Percentiles rank a stretch among this genome's conserved stretches.
Conservation (phyloP, 2,329 filamentous ascomycete species). For the Aspergillus niger region DNA sequence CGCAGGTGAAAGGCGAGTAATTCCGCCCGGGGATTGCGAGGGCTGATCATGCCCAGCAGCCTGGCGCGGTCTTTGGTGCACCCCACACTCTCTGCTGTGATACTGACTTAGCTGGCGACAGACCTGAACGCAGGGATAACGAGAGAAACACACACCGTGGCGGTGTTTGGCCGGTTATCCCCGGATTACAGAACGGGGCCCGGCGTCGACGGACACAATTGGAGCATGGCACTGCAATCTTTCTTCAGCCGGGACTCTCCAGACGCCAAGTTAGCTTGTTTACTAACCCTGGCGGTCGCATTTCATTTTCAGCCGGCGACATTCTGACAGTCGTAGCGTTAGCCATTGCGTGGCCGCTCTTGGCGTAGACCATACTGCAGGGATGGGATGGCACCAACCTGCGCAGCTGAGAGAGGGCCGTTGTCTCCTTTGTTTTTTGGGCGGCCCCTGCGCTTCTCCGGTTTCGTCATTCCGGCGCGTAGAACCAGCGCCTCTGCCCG, state of each 20-base stretch:
- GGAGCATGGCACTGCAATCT: slow-evolving; percentile 1
- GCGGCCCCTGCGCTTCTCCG: neutral
- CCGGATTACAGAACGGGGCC: neutral
- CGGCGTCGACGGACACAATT: slow-evolving; percentile 7
- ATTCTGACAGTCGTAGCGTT: neutral
- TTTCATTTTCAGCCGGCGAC: slow-evolving; percentile 6
- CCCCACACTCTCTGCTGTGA: neutral
- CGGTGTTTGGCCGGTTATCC: neutral
- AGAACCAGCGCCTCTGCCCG: neutral
- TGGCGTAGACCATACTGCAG: neutral
- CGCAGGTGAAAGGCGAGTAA: neutral
- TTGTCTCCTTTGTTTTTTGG: slow-evolving; percentile 6
- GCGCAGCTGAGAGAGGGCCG: slow-evolving; percentile 6
- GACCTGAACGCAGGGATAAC: neutral
- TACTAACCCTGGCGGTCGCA: slow-evolving; percentile 7
- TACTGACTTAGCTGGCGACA: neutral
- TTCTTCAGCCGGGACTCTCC: neutral
- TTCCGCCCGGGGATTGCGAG: neutral
- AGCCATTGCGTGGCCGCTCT: neutral
- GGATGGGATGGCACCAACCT: neutral
- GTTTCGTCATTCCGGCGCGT: neutral
- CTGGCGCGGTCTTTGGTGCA: neutral
- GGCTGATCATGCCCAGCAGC: neutral
- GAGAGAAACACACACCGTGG: neutral
- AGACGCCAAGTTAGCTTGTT: neutral